phyloP scores from a whole-genome alignment of 2,329 filamentous ascomycete genomes.

The Curvularia hawaiiensis region DNA sequence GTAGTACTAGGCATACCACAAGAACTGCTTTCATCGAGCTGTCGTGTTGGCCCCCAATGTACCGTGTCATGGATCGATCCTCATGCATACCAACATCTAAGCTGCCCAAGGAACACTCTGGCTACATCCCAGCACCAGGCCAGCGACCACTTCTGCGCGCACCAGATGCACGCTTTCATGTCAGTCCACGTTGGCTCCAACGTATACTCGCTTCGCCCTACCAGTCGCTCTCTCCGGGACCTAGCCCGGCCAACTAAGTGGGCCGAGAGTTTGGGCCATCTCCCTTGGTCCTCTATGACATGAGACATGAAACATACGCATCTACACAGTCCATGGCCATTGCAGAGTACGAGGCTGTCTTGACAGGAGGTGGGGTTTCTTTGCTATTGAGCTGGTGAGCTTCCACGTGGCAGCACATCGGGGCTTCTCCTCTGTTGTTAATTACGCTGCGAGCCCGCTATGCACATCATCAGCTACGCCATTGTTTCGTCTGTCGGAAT shows the following conservation, averaged over 20 bases:
- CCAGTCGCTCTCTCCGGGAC: neutral
- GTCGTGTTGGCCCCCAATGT: no score
- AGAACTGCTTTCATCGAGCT: neutral
- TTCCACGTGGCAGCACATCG: neutral
- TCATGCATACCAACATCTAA: neutral
- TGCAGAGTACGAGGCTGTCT: neutral
- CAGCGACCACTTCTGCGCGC: slow-evolving; percentile 2
- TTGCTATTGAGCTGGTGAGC: neutral
- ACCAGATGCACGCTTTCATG: neutral
- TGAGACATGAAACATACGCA: neutral
- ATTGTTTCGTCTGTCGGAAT: neutral
- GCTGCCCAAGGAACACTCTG: neutral
- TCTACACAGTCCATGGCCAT: neutral
- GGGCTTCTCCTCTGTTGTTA: neutral
- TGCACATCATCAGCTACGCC: neutral
- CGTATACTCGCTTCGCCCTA: neutral
- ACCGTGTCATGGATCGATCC: neutral
- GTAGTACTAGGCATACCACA: neutral
- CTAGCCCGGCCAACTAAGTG: neutral
- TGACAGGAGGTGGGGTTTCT: neutral
- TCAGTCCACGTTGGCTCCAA: neutral
- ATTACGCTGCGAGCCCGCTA: no score
- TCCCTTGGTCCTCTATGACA: neutral
- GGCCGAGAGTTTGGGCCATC: neutral
- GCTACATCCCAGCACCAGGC: neutral